Evolutionary conservation across 306 rosid species (phyloP).

Genomic region (Citrullus colocynthis): DNA sequence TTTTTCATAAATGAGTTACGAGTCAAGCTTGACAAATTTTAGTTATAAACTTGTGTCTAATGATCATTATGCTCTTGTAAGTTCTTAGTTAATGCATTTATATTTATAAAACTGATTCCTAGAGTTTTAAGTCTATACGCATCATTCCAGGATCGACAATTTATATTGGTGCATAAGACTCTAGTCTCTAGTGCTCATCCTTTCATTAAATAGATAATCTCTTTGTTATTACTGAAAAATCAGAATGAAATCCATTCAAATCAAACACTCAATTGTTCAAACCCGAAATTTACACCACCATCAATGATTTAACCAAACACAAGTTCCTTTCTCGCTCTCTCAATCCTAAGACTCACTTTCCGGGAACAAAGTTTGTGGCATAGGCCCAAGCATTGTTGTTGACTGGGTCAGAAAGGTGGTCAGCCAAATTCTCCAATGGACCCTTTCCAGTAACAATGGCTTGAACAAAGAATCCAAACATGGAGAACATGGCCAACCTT

Average conservation of each 20-base stretch:
- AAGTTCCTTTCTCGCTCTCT: neutral
- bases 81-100: neutral
- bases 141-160: neutral
- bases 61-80: neutral
- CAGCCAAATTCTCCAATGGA: slow-evolving; percentile 80
- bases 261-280: neutral
- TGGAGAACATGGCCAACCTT: slow-evolving; percentile 81
- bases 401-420: slow-evolving; percentile 92
- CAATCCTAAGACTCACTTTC: slow-evolving; percentile 33
- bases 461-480: slow-evolving; percentile 90
- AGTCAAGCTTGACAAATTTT: neutral
- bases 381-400: slow-evolving; percentile 92
- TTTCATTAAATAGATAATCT: neutral
- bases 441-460: slow-evolving; percentile 92
- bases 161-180: neutral
- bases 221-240: neutral
- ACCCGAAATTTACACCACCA: slow-evolving; percentile 5
- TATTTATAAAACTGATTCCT: neutral
- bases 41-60: neutral
- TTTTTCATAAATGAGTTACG: neutral
- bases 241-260: neutral
- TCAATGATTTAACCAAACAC: neutral
- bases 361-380: slow-evolving; percentile 95
- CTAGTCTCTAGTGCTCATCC: neutral
- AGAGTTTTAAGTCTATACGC: neutral